Percentiles rank a stretch among this genome's conserved stretches.
Evolutionary conservation across 2,329 filamentous ascomycete species (phyloP).

Genomic region (Claviceps purpurea): DNA sequence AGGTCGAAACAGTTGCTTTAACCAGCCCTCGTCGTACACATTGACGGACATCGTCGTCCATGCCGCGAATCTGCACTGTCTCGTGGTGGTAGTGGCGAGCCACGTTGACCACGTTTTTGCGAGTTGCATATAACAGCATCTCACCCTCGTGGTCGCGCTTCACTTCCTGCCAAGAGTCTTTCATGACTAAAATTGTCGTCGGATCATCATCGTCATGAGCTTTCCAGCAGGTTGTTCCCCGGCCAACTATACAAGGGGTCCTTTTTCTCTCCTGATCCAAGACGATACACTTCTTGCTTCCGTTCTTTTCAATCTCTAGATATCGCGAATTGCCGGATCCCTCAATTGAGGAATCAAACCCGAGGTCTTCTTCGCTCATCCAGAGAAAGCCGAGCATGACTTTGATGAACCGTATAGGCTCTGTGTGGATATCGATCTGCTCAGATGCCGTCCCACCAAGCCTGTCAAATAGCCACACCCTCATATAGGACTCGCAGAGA

Average conservation of each 20-base stretch:
- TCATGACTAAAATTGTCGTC: conserved; percentile 25
- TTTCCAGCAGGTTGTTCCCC: conserved; percentile 20
- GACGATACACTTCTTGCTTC: conserved; percentile 23
- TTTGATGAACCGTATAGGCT: no score
- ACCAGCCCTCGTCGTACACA: no score
- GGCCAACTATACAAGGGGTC: conserved; percentile 21
- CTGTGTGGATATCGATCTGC: no score
- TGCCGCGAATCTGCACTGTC: conserved; percentile 21
- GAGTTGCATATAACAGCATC: conserved; percentile 23
- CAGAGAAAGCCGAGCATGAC: no score
- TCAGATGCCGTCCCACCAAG: no score
- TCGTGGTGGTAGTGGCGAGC: conserved; percentile 29
- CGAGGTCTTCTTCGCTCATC: no score
- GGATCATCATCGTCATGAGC: conserved; percentile 16
- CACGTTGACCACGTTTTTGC: conserved; percentile 24
- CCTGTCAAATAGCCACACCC: no score
- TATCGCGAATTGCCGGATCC: conserved; percentile 11
- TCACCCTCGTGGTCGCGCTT: conserved; percentile 29
- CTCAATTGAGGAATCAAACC: no score
- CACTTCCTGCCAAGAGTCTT: conserved; percentile 30
- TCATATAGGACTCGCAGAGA: no score
- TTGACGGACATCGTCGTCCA: conserved; percentile 19
- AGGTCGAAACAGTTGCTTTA: no score
- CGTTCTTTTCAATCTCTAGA: conserved; percentile 25
- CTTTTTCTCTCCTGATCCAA: conserved; percentile 24